Evolutionary conservation across 768 basidiomycete genomes (phyloP).

Genomic region (Chalciporus chontae): DNA sequence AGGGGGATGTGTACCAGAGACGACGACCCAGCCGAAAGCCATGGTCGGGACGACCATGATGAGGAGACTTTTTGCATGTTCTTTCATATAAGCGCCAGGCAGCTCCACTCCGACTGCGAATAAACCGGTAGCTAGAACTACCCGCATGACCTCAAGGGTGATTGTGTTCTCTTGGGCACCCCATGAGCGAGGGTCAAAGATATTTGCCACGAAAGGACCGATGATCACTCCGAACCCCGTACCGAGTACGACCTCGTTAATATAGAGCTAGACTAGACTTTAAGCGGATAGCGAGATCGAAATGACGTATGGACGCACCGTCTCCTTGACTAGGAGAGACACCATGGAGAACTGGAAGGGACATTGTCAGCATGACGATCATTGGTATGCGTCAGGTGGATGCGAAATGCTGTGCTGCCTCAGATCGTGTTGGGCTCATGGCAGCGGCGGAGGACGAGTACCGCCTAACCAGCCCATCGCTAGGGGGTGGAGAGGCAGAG

Average conservation of each 20-base stretch:
- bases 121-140: constrained; percentile 87
- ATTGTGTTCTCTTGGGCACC: constrained; percentile 48
- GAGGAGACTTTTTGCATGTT: constrained; percentile 69
- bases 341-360: constrained; percentile 71
- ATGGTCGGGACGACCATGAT: constrained; percentile 79
- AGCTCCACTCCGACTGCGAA: constrained; percentile 96
- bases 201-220: constrained; percentile 67
- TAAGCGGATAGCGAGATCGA: neutral
- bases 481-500: too few relatives aligned
- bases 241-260: constrained; percentile 93
- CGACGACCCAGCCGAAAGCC: constrained; percentile 81
- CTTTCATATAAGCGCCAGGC: constrained; percentile 77
- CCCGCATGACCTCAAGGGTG: constrained; percentile 82
- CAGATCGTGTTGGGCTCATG: neutral
- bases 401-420: neutral
- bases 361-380: neutral
- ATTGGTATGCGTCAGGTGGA: neutral
- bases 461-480: neutral
- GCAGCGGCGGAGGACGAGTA: neutral
- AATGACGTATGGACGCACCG: constrained; percentile 36
- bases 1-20: constrained; percentile 47
- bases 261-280: constrained; percentile 55
- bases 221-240: constrained; percentile 60
- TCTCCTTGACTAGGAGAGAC: constrained; percentile 81
- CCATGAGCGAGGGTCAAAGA: constrained; percentile 82